phyloP scores from a whole-genome alignment of 495 filamentous ascomycete species.

The Podospora comata region DNA sequence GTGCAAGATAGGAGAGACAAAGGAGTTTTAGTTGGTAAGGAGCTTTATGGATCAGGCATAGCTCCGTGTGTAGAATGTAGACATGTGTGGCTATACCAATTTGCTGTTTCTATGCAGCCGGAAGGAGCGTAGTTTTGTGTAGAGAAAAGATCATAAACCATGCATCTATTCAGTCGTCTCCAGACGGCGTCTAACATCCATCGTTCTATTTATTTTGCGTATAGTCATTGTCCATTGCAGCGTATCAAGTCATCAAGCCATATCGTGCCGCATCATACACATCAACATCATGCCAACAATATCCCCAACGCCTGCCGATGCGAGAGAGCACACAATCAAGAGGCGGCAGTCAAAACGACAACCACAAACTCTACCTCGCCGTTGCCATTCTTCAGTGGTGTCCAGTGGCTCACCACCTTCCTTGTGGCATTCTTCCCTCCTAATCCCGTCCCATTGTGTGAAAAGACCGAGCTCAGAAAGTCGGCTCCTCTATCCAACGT shows the following conservation, averaged over 20 bases:
- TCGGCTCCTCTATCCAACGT: conserved; percentile 30
- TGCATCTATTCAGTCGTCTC: no score
- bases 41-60: background rate
- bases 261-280: background rate
- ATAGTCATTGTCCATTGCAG: background rate
- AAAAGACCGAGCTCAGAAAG: conserved; percentile 27
- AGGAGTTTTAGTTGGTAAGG: conserved; percentile 58
- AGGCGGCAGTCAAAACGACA: conserved; percentile 33
- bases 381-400: conserved; percentile 51
- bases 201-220: no score
- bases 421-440: conserved; percentile 28
- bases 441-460: background rate
- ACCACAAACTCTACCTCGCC: conserved; percentile 48
- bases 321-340: background rate
- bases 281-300: background rate
- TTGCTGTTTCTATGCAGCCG: no score
- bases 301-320: background rate
- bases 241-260: background rate
- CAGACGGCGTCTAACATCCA: no score
- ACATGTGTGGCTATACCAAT: no score
- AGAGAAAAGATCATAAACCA: no score
- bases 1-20: conserved; percentile 81
- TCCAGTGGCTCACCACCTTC: conserved; percentile 53
- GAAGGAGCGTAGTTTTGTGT: no score
- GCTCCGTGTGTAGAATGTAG: no score